These are phyloP conservation scores for Colletotrichum orchidophilum DNA, from an alignment of 2,329 filamentous ascomycete species.

Conservation along the genomic window DNA sequence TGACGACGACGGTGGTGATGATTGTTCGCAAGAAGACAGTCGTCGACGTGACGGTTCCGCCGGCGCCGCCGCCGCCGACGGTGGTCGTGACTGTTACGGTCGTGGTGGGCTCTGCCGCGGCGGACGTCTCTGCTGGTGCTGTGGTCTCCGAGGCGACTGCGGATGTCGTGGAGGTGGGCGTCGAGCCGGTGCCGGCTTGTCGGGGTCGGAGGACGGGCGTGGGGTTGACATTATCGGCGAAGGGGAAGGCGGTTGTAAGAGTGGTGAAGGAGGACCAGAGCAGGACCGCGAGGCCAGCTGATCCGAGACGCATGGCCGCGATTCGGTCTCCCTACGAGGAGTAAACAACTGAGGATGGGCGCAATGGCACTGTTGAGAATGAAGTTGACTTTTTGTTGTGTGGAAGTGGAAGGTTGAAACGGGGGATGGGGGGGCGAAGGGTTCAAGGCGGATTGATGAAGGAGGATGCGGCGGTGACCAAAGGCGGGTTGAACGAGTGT, in stretches of 20 bases:
- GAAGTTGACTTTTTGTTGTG: not conserved
- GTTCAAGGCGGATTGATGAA: not conserved
- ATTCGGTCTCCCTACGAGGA: slow-evolving; percentile 11
- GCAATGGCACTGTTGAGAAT: not conserved
- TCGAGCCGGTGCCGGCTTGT: slow-evolving; percentile 16
- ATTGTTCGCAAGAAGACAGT: slow-evolving; percentile 26
- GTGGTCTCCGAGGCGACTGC: slow-evolving; percentile 2
- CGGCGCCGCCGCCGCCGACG: slow-evolving; percentile 7
- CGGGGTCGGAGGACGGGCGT: slow-evolving; percentile 23
- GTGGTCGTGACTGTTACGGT: slow-evolving; percentile 19
- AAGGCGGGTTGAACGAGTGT: not conserved
- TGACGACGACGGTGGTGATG: slow-evolving; percentile 45
- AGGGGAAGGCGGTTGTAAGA: slow-evolving; percentile 5
- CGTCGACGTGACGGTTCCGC: slow-evolving; percentile 25
- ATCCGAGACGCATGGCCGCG: slow-evolving; percentile 25
- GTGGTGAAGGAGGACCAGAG: slow-evolving; percentile 24
- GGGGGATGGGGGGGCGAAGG: not conserved
- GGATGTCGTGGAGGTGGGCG: slow-evolving; percentile 9
- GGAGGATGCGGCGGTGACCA: not conserved
- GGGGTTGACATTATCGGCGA: slow-evolving; percentile 2
- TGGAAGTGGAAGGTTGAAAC: not conserved
- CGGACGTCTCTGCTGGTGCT: not conserved
- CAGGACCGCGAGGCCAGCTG: slow-evolving; percentile 27
- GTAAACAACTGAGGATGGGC: not conserved
- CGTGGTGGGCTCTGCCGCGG: slow-evolving; percentile 7